These are phyloP conservation scores for Kodamaea fungicola DNA, from an alignment of 1,139 yeast species.

Conservation along the genomic window DNA sequence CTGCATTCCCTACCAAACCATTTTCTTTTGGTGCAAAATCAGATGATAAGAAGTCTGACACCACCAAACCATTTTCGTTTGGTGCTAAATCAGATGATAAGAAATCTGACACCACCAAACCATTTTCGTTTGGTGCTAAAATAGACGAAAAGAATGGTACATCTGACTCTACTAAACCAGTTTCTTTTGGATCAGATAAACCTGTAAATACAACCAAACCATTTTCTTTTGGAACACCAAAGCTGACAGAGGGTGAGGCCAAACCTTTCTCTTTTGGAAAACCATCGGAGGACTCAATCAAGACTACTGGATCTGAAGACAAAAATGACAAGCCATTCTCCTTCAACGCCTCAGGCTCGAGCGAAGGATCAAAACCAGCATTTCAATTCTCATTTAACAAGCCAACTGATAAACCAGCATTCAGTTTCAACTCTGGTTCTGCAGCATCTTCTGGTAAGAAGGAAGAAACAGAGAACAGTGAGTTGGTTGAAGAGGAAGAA, in stretches of 20 bases:
- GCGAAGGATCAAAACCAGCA: constrained; percentile 8
- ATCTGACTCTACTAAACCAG: constrained; percentile 13
- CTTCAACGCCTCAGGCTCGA: constrained; percentile 10
- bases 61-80: background rate
- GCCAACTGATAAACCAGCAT: constrained; percentile 13
- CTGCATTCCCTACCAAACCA: constrained; percentile 8
- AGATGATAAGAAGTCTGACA: background rate
- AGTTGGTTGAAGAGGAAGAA: constrained; percentile 36
- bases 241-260: background rate
- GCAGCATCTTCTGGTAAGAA: constrained; percentile 15
- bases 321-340: constrained; percentile 11
- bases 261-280: background rate
- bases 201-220: constrained; percentile 9
- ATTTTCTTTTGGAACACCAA: constrained; percentile 10
- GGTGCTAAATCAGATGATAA: constrained; percentile 1
- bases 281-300: constrained; percentile 7
- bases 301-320: background rate
- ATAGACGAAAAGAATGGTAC: constrained; percentile 1
- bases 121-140: constrained; percentile 6
- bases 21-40: constrained; percentile 10
- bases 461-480: constrained; percentile 11
- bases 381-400: constrained; percentile 11
- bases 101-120: constrained; percentile 3
- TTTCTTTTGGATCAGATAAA: constrained; percentile 16
- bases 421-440: constrained; percentile 12